These are phyloP conservation scores for Acidiella bohemica DNA, from an alignment of 495 filamentous ascomycete genomes.

Conservation along the genomic window DNA sequence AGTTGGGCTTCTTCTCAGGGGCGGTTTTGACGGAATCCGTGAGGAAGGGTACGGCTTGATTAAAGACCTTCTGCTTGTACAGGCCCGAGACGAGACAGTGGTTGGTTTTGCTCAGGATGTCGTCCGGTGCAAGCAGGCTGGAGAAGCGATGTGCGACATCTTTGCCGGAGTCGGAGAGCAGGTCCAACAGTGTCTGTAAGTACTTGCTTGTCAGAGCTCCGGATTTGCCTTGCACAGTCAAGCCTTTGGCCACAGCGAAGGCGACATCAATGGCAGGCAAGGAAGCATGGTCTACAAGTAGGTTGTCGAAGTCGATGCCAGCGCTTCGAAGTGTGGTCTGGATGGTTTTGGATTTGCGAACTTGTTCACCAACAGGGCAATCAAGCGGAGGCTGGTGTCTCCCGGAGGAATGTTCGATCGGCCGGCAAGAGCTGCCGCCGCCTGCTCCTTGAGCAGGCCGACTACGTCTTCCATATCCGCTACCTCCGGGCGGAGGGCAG, in stretches of 20 bases:
- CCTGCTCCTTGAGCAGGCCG: constrained; percentile 25
- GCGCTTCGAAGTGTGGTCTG: constrained; percentile 19
- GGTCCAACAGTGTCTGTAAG: constrained; percentile 37
- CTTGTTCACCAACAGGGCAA: constrained; percentile 55
- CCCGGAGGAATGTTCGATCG: background rate
- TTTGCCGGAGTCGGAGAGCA: constrained; percentile 37
- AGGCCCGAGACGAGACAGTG: constrained; percentile 51
- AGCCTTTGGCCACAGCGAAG: constrained; percentile 31
- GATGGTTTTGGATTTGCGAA: constrained; percentile 41
- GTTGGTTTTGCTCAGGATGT: constrained; percentile 51
- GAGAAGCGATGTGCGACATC: constrained; percentile 44
- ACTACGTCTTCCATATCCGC: constrained; percentile 15
- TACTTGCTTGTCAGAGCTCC: constrained; percentile 33
- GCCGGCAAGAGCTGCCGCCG: constrained; percentile 1
- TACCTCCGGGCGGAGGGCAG: constrained; percentile 40
- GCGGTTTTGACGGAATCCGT: constrained; percentile 42
- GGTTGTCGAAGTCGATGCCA: constrained; percentile 24
- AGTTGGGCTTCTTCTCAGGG: constrained; percentile 40
- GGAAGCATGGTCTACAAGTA: background rate
- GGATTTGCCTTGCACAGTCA: constrained; percentile 27
- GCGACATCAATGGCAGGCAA: constrained; percentile 21
- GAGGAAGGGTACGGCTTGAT: constrained; percentile 45
- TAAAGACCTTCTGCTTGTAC: constrained; percentile 52
- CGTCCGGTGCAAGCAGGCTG: constrained; percentile 48
- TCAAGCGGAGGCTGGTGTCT: constrained; percentile 35